These are phyloP conservation scores for Pachysolen tannophilus DNA, from an alignment of 805 yeast genomes.

Conservation along the genomic window DNA sequence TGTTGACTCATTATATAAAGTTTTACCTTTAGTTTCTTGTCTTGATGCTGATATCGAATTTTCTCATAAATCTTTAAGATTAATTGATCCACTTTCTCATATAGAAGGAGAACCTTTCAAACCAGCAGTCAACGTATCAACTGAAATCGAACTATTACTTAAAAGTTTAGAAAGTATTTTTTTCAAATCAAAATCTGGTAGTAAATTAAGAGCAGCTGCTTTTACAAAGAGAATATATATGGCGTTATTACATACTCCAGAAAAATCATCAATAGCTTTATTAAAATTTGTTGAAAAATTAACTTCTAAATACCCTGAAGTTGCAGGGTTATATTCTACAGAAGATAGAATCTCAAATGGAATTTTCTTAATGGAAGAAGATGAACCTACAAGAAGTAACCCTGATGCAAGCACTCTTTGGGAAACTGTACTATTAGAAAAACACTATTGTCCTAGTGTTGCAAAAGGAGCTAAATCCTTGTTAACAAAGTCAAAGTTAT, in stretches of 20 bases:
- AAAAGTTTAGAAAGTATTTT: conserved; percentile 75
- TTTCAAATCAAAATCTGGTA: conserved; percentile 64
- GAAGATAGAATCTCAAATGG: conserved; percentile 88
- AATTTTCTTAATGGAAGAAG: conserved; percentile 53
- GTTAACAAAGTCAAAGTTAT: conserved; percentile 23
- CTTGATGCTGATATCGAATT: conserved; percentile 81
- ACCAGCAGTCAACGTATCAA: conserved; percentile 78
- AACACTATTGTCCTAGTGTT: conserved; percentile 81
- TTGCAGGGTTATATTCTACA: conserved; percentile 73
- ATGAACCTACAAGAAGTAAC: conserved; percentile 67
- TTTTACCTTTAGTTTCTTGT: conserved; percentile 61
- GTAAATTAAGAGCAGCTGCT: conserved; percentile 61
- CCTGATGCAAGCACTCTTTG: conserved; percentile 85
- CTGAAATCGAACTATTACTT: conserved; percentile 78
- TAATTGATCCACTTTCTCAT: conserved; percentile 65
- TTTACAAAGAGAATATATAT: conserved; percentile 76
- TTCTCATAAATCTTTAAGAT: conserved; percentile 70
- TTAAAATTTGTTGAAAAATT: conserved; percentile 74
- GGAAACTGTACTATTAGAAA: conserved; percentile 74
- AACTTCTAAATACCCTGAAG: conserved; percentile 59
- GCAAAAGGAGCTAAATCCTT: conserved; percentile 50
- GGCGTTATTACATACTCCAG: conserved; percentile 69
- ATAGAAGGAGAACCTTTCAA: conserved; percentile 36
- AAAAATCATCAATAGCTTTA: conserved; percentile 73
- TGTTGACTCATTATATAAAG: conserved; percentile 62